Base-by-base conservation (phyloP, 2,329 filamentous ascomycete species). In the Paecilomyces formosus region DNA sequence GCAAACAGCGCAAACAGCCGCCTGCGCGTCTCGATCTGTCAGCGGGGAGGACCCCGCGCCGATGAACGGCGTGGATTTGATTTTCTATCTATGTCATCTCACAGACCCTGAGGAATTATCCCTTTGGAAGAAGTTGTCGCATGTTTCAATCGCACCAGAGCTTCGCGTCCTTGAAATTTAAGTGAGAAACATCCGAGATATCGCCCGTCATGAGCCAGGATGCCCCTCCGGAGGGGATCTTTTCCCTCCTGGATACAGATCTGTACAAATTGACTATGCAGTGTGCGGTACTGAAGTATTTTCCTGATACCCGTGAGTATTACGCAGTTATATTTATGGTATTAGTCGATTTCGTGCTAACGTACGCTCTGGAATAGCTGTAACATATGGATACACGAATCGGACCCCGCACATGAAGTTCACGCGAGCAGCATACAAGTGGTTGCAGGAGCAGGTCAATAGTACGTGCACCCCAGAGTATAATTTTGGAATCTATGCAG, bases 201-300 rank as follows among this genome's bases (percentile, higher is more conserved):
- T 52, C 50, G 22, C 50, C 24, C 50, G 3, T 24, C 22, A 74
- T 74, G 72, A 63, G 60, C 58, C 62, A 70, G 58, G 64, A 66
- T 55, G 60, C 53, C 30, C 61, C 66, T 55, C 68, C 88, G 3
- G 88, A 90, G 76, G 90, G 89, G 55, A 85, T 93, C 70, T 89
- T 86, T 68, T 93, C 89, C 69, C 88, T 94, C 70, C 81, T 94
- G 57, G 90, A 94, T 70, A 93, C 89, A 15, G 86, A 88, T 72
- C 76, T 99, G 61, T 99, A 97, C 84, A 99, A 99, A 77, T 78
- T 99, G 75, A 99, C 94, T 21, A 99, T 99, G 94, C 94, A 99
- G 87, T 96, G 90, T 72, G 92, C 92, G 61, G 88, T 97, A 64
- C 83, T 95, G 65, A 95, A 95, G 75, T 95, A 92, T 79, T 97